Evolutionary conservation across 2,329 filamentous ascomycete genomes (phyloP), one percentile per base, ranked within the genome.

Genomic region (Ophiostoma ips): DNA sequence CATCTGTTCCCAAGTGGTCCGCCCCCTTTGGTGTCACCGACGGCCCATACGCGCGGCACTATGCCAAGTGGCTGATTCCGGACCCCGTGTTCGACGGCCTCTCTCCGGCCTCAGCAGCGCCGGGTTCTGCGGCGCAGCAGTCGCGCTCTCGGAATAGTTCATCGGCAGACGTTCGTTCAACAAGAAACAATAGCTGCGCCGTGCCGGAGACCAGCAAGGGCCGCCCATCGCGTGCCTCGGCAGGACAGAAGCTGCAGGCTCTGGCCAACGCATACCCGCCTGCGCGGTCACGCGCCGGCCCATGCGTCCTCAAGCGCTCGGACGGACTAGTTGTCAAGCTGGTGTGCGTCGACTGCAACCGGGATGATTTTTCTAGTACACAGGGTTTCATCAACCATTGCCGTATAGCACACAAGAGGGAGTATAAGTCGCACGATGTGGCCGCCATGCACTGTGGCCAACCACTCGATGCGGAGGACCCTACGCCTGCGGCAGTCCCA

Each of bases 301-400:
- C 88, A 51, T 87, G 89, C 64, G 74, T 92, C 56, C 74, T 95
- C 62, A 89, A 87, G 67, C 83, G 88, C 59, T 82, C 84, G 49
- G 89, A 96, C 66, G 86, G 86, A 50, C 75, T 86, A 61, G 81
- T 83, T 56, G 90, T 96, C 56, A 94, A 94, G 66, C 75, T 96
- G 46, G 83, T 94, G 55, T 98, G 92, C 70, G 68, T 85, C 52
- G 84, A 92, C 64, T 96, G 92, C 66, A 76, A 87, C 46, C 77
- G 90, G 55, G 86, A 87, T 63, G 87, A 95, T 64, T 96, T 96
- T 62, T 89, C 84, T 50, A 96, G 89, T 68, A 94, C 89, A 0
- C 92, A 96, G 65, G 92, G 92, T n/a, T 96, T 96, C 67, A 92
- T 98, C 69, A 98, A 98, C 62, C 92, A 98, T 63, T 96, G 90